Conservation (phyloP, 2,329 filamentous ascomycete species). For the Ascochyta pisi region DNA sequence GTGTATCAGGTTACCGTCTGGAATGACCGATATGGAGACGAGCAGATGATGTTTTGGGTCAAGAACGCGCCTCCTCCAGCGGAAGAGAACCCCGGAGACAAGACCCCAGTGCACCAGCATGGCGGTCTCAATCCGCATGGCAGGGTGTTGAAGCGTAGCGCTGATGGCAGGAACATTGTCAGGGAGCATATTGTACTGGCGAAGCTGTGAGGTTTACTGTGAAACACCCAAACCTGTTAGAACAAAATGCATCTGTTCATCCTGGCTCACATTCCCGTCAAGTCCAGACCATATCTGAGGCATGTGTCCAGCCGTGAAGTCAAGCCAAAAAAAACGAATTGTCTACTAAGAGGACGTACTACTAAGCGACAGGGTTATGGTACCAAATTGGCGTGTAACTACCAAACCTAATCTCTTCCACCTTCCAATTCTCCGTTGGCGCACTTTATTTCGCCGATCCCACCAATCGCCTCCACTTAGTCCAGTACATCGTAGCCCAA, state of each 20-base stretch:
- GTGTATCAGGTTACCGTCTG: slow-evolving; percentile 19
- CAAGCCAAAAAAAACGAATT: too few relatives aligned
- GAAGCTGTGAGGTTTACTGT: neutral
- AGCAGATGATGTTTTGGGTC: slow-evolving; percentile 20
- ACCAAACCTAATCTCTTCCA: too few relatives aligned
- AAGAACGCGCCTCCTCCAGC: slow-evolving; percentile 4
- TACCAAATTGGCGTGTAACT: too few relatives aligned
- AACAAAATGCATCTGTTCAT: neutral
- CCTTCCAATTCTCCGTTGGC: too few relatives aligned
- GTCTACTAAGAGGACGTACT: too few relatives aligned
- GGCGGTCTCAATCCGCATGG: neutral
- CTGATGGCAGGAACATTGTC: slow-evolving; percentile 1
- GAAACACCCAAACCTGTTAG: neutral
- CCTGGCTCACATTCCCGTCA: neutral
- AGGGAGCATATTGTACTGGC: slow-evolving; percentile 4
- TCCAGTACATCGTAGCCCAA: neutral
- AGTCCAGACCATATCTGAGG: neutral
- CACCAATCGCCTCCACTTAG: neutral
- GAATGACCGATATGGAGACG: neutral
- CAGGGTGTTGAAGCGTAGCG: neutral
- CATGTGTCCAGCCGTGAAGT: too few relatives aligned
- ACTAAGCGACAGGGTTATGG: too few relatives aligned
- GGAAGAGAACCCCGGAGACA: neutral
- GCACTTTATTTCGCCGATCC: too few relatives aligned
- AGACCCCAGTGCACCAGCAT: neutral